Conservation (phyloP, 495 filamentous ascomycete genomes). For the Hypoxylon subgilvum region DNA sequence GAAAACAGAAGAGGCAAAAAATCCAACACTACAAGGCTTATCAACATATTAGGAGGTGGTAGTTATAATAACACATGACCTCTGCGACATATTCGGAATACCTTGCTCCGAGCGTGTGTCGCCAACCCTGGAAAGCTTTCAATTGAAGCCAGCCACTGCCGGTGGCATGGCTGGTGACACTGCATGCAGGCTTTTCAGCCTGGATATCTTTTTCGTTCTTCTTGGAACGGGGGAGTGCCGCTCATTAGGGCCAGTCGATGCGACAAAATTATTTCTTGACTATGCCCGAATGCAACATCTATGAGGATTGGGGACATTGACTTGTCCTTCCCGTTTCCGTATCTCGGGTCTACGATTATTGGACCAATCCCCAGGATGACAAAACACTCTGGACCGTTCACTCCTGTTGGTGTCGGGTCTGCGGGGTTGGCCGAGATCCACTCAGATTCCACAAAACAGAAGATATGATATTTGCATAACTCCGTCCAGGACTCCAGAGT, state of each 20-base stretch:
- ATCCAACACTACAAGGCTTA: not conserved
- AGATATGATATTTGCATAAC: too few species aligned
- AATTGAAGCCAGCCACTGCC: constrained; percentile 14
- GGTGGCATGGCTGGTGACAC: constrained; percentile 34
- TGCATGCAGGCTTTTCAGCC: constrained; percentile 30
- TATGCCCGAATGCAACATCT: constrained; percentile 18
- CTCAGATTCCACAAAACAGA: too few species aligned
- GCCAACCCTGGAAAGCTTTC: constrained; percentile 7
- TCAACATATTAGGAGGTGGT: not conserved
- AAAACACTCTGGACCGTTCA: too few species aligned
- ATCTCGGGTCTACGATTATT: too few species aligned
- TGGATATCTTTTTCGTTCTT: too few species aligned
- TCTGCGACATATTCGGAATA: constrained; percentile 19
- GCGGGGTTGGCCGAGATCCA: too few species aligned
- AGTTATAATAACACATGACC: constrained; percentile 9
- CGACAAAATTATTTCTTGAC: constrained; percentile 21
- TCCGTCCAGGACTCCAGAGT: too few species aligned
- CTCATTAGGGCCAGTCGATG: constrained; percentile 26
- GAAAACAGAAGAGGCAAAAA: not conserved
- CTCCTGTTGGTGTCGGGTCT: too few species aligned
- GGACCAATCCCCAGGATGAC: too few species aligned
- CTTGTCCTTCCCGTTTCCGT: too few species aligned
- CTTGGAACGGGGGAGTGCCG: constrained; percentile 12
- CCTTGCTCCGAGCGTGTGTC: constrained; percentile 29
- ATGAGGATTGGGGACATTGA: not conserved